phyloP scores from a whole-genome alignment of 495 filamentous ascomycete species.

The Podospora conica region DNA sequence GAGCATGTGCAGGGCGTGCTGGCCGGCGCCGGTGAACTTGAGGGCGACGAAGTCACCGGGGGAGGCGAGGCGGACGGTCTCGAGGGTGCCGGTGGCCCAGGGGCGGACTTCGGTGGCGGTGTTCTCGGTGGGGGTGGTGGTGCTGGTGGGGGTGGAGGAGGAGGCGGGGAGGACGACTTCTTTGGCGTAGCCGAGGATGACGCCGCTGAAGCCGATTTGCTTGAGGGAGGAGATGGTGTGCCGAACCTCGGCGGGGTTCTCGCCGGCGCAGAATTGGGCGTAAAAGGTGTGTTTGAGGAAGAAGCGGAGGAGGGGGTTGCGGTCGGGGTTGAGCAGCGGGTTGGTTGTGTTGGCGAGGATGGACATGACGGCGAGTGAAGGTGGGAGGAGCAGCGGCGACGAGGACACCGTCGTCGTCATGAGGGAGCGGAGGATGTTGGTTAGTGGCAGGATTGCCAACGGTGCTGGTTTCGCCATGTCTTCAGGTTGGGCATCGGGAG shows the following conservation, averaged over 20 bases:
- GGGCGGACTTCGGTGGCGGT: slow-evolving; percentile 56
- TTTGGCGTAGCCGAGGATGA: slow-evolving; percentile 70
- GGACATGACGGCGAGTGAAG: slow-evolving; percentile 63
- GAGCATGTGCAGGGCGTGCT: slow-evolving; percentile 61
- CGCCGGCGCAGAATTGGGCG: slow-evolving; percentile 77
- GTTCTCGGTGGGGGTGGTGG: slow-evolving; percentile 35
- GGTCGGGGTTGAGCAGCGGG: slow-evolving; percentile 51
- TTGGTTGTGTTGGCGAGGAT: slow-evolving; percentile 63
- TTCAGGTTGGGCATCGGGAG: slow-evolving; percentile 11
- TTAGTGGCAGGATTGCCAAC: slow-evolving; percentile 66
- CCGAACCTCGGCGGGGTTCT: slow-evolving; percentile 55
- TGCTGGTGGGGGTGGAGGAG: slow-evolving; percentile 20
- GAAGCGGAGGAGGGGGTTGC: slow-evolving; percentile 48
- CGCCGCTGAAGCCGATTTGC: slow-evolving; percentile 62
- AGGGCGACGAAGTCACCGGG: slow-evolving; percentile 80
- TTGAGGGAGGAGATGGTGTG: slow-evolving; percentile 54
- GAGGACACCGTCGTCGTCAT: slow-evolving; percentile 75
- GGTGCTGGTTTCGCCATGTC: slow-evolving; percentile 40
- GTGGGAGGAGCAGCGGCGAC: slow-evolving; percentile 61
- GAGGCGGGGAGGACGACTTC: slow-evolving; percentile 61
- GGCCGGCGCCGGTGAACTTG: slow-evolving; percentile 91
- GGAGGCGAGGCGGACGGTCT: slow-evolving; percentile 67
- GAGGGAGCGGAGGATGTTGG: slow-evolving; percentile 69
- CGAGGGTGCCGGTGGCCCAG: slow-evolving; percentile 69
- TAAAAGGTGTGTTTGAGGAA: slow-evolving; percentile 75